These are phyloP conservation scores for Starmerella khaoyaiensis DNA, from an alignment of 805 yeast genomes.

Conservation along the genomic window DNA sequence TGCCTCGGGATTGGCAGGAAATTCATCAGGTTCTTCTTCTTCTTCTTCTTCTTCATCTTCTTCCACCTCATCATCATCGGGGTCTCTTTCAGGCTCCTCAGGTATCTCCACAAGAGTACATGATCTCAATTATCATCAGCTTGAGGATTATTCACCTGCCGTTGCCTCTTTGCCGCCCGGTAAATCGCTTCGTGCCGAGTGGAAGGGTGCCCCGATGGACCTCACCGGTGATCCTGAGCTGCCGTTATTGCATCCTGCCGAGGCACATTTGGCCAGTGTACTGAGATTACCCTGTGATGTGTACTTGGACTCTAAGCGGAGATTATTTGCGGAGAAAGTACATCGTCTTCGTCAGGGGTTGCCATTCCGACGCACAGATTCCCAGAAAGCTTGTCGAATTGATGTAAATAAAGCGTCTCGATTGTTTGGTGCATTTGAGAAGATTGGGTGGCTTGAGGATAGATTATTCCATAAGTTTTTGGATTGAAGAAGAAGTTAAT, in stretches of 20 bases:
- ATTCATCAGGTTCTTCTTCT: not conserved
- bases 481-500: conserved; percentile 3
- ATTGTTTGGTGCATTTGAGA: conserved; percentile 77
- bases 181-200: conserved; percentile 73
- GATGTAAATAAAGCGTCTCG: conserved; percentile 94
- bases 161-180: conserved; percentile 48
- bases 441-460: conserved; percentile 85
- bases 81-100: not conserved
- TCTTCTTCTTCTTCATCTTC: not conserved
- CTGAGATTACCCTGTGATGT: conserved; percentile 77
- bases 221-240: conserved; percentile 62
- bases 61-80: not conserved
- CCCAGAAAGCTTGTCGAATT: conserved; percentile 93
- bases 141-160: conserved; percentile 79
- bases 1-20: not conserved
- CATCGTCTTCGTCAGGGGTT: conserved; percentile 52
- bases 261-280: conserved; percentile 71
- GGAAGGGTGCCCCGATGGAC: conserved; percentile 98
- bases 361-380: conserved; percentile 92
- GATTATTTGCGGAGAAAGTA: conserved; percentile 82
- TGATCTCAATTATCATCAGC: conserved; percentile 27
- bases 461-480: conserved; percentile 43
- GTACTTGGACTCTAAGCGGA: conserved; percentile 62
- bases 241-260: conserved; percentile 78
- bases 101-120: conserved; percentile 27